Percentiles rank a stretch among this genome's conserved stretches.
These are phyloP conservation scores for Colletotrichum navitas DNA, from an alignment of 2,329 filamentous ascomycete species.

Conservation along the genomic window DNA sequence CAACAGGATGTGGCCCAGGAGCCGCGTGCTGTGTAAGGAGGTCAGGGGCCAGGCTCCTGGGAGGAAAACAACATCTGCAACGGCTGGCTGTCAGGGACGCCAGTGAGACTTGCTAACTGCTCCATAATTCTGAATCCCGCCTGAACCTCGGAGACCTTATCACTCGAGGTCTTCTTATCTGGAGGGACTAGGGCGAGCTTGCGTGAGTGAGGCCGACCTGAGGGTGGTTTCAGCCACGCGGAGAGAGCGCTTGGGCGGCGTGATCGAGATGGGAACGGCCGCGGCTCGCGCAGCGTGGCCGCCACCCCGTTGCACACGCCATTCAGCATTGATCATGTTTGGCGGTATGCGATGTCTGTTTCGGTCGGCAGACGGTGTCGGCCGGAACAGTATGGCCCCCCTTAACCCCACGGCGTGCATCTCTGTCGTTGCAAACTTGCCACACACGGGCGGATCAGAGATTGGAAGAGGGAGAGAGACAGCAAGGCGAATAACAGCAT, in stretches of 20 bases:
- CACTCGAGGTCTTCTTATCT: neutral
- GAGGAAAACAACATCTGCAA: neutral
- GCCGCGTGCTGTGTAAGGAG: constrained; percentile 13
- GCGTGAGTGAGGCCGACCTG: neutral
- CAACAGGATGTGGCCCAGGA: neutral
- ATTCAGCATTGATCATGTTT: neutral
- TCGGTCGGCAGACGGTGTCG: neutral
- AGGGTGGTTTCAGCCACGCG: neutral
- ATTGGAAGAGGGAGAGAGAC: no score
- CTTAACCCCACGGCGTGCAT: no score
- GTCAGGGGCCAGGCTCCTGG: neutral
- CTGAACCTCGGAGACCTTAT: neutral
- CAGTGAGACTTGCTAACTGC: neutral
- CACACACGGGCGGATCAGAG: neutral
- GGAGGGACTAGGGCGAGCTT: neutral
- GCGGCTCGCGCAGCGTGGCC: no score
- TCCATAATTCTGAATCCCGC: constrained; percentile 14
- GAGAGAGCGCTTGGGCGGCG: neutral
- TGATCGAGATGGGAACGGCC: neutral
- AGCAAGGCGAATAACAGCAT: no score
- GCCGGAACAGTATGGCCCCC: neutral
- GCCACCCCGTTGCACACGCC: neutral
- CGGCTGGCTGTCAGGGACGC: neutral
- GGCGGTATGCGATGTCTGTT: neutral
- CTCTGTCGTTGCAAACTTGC: neutral